Percentiles rank a stretch among this genome's conserved stretches.
phyloP scores from a whole-genome alignment of 2,329 filamentous ascomycete genomes.

The Venturia effusa region DNA sequence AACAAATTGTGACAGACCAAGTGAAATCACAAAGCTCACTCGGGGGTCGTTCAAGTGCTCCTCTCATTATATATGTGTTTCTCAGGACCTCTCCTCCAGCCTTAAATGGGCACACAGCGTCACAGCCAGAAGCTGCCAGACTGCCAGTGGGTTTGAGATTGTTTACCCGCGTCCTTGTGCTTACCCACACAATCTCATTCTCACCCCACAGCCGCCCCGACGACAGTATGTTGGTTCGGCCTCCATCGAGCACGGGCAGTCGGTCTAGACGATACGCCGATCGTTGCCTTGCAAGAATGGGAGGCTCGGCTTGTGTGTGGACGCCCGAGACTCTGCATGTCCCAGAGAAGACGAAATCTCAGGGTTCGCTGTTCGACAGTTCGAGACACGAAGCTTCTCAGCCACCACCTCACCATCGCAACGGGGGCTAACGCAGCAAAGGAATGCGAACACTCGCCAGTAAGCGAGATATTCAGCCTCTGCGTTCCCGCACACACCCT shows the following conservation, averaged over 20 bases:
- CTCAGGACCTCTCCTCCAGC: background rate
- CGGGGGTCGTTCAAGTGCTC: background rate
- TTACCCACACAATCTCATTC: background rate
- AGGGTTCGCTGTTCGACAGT: background rate
- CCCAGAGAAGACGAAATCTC: background rate
- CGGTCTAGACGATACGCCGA: background rate
- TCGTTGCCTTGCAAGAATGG: background rate
- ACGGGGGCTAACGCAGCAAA: background rate
- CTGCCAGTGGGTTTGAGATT: background rate
- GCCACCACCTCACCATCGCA: background rate
- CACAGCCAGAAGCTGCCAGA: background rate
- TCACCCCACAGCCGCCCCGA: background rate
- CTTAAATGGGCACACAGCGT: background rate
- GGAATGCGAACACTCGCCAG: background rate
- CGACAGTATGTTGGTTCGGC: background rate
- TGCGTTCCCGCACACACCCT: background rate
- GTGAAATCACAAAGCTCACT: too few relatives aligned
- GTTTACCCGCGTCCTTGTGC: background rate
- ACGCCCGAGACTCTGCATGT: background rate
- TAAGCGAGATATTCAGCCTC: background rate
- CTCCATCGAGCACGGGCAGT: background rate
- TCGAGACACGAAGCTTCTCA: slow-evolving; percentile 3
- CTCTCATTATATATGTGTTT: background rate
- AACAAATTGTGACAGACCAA: too few relatives aligned
- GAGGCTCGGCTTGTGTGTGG: background rate